Percentiles rank a stretch among this genome's conserved stretches.
phyloP scores from a whole-genome alignment of 2,329 filamentous ascomycete genomes.

The Pyricularia grisea region DNA sequence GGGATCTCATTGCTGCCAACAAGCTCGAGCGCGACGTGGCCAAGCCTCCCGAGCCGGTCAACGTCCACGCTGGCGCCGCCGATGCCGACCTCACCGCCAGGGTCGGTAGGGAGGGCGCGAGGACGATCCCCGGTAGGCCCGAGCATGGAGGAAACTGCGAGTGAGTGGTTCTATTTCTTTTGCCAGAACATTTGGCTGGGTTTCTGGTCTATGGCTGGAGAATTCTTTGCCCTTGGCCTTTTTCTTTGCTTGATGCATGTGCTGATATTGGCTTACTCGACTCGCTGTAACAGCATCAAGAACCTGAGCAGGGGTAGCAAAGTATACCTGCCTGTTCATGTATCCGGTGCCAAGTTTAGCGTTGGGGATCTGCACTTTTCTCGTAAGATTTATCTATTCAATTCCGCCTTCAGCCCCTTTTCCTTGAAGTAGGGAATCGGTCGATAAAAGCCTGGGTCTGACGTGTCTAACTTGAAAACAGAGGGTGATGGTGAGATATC shows the following conservation, averaged over 20 bases:
- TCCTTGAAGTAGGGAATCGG: too few relatives aligned
- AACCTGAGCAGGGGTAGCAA: constrained; percentile 35
- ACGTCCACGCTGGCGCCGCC: constrained; percentile 63
- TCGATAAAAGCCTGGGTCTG: background rate
- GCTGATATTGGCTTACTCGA: background rate
- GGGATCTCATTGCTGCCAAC: constrained; percentile 62
- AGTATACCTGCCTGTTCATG: constrained; percentile 81
- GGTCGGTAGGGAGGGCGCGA: constrained; percentile 67
- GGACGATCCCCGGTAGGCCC: constrained; percentile 76
- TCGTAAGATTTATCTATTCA: constrained; percentile 26
- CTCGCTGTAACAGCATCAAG: constrained; percentile 17
- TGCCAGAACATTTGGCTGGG: background rate
- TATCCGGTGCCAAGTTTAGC: constrained; percentile 77
- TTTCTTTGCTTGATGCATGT: background rate
- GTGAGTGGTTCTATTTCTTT: constrained; percentile 12
- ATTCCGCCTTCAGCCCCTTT: background rate
- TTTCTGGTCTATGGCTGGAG: too few relatives aligned
- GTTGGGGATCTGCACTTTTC: constrained; percentile 85
- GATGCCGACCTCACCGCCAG: constrained; percentile 49
- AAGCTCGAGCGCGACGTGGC: constrained; percentile 65
- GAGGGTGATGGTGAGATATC: constrained; percentile 86
- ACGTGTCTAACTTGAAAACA: constrained; percentile 12
- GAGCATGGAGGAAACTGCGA: constrained; percentile 90
- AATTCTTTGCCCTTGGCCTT: background rate
- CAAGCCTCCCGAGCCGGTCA: constrained; percentile 62